phyloP scores from a whole-genome alignment of 2,329 filamentous ascomycete species.

The Penicillium sp. region DNA sequence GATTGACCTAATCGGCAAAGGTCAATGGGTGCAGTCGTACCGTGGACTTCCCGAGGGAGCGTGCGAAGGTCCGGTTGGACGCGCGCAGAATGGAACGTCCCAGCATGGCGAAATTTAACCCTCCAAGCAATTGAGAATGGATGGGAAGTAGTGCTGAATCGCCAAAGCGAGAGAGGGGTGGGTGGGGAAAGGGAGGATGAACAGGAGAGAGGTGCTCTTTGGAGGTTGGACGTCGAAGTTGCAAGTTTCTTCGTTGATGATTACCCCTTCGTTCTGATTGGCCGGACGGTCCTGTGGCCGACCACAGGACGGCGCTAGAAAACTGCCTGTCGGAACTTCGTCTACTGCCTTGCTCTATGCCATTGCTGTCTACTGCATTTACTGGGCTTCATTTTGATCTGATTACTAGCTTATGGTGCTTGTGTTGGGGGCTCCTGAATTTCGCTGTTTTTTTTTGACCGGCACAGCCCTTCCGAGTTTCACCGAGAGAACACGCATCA shows the following conservation, averaged over 20 bases:
- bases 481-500: slow-evolving; percentile 10
- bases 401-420: not conserved
- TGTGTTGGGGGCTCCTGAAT: too few species aligned
- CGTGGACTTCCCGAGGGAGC: slow-evolving; percentile 72
- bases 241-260: slow-evolving; percentile 37
- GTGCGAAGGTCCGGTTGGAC: slow-evolving; percentile 78
- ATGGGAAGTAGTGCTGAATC: slow-evolving; percentile 30
- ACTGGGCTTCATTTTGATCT: not conserved
- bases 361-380: not conserved
- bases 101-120: slow-evolving; percentile 68
- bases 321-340: slow-evolving; percentile 36
- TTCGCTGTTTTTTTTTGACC: not conserved
- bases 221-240: slow-evolving; percentile 38
- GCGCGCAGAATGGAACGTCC: slow-evolving; percentile 87
- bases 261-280: slow-evolving; percentile 43
- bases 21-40: slow-evolving; percentile 60
- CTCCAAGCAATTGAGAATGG: slow-evolving; percentile 36
- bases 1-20: slow-evolving; percentile 31
- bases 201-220: slow-evolving; percentile 35
- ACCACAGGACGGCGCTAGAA: slow-evolving; percentile 35
- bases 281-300: slow-evolving; percentile 15
- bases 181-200: slow-evolving; percentile 31
- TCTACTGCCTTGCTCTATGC: not conserved
- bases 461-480: slow-evolving; percentile 10
- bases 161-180: slow-evolving; percentile 34